Percentiles rank a stretch among this genome's conserved stretches.
These are phyloP conservation scores for Alternaria novae-zelandiae DNA, from an alignment of 2,329 filamentous ascomycete genomes.

Conservation along the genomic window DNA sequence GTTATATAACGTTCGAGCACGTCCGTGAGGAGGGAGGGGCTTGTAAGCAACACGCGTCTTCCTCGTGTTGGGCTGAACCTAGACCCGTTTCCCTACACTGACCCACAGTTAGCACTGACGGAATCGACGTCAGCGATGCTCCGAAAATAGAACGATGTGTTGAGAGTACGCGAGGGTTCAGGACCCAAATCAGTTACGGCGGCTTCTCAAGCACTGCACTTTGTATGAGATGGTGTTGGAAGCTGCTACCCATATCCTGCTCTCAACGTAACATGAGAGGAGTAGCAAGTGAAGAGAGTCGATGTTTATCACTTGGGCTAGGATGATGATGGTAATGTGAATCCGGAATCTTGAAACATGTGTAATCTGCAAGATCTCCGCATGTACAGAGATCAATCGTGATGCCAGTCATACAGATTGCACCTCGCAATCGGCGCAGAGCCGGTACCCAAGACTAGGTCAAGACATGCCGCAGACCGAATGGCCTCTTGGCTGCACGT, in stretches of 20 bases:
- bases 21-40: background rate
- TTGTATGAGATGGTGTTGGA: background rate
- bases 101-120: background rate
- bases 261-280: background rate
- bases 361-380: background rate
- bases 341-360: background rate
- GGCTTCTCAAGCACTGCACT: rapidly evolving
- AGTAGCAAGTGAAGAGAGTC: too few relatives aligned
- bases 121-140: background rate
- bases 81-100: background rate
- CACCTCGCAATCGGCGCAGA: too few relatives aligned
- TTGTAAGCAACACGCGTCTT: slow-evolving; percentile 5
- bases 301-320: too few relatives aligned
- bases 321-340: background rate
- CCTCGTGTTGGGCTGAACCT: background rate
- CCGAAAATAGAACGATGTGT: background rate
- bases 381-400: background rate
- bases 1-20: background rate
- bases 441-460: too few relatives aligned
- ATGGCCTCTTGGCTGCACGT: too few relatives aligned
- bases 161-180: background rate
- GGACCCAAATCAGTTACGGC: background rate
- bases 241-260: background rate
- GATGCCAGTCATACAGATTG: background rate
- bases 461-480: too few relatives aligned